Conservation (phyloP, 495 filamentous ascomycete species). For the Xylaria castorea region DNA sequence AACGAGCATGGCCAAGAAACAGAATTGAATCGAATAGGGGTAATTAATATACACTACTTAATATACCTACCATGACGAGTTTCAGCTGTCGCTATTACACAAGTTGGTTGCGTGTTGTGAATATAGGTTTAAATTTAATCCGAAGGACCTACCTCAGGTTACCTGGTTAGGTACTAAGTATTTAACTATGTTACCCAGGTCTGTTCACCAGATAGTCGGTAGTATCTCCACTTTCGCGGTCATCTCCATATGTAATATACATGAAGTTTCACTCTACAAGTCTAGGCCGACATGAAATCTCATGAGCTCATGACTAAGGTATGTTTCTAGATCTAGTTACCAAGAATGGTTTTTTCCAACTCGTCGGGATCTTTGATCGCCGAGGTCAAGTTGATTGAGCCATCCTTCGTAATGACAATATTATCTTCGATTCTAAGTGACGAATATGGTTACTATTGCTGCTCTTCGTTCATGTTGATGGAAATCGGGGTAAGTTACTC, state of each 20-base stretch:
- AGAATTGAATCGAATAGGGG: not conserved
- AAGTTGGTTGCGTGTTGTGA: not conserved
- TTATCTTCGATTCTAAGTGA: conserved; percentile 66
- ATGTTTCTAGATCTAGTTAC: conserved; percentile 20
- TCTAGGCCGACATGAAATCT: not conserved
- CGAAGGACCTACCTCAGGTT: no score
- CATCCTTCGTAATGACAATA: conserved; percentile 77
- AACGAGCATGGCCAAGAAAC: not conserved
- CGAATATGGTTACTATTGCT: conserved; percentile 3
- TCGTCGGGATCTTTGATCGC: conserved; percentile 75
- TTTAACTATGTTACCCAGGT: not conserved
- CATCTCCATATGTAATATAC: not conserved
- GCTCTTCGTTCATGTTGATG: not conserved
- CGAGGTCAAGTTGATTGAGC: conserved; percentile 81
- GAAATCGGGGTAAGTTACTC: conserved; percentile 25
- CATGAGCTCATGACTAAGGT: not conserved
- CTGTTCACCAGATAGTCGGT: not conserved
- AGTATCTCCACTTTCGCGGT: not conserved
- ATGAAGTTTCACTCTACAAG: not conserved
- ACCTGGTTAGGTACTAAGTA: no score
- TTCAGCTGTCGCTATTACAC: not conserved
- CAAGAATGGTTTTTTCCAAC: conserved; percentile 65
- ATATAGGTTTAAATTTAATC: not conserved
- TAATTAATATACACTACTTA: conserved; percentile 18
- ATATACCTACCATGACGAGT: not conserved